phyloP scores from a whole-genome alignment of 1,284 basidiomycete genomes.

The Marasmius tenuissimus region DNA sequence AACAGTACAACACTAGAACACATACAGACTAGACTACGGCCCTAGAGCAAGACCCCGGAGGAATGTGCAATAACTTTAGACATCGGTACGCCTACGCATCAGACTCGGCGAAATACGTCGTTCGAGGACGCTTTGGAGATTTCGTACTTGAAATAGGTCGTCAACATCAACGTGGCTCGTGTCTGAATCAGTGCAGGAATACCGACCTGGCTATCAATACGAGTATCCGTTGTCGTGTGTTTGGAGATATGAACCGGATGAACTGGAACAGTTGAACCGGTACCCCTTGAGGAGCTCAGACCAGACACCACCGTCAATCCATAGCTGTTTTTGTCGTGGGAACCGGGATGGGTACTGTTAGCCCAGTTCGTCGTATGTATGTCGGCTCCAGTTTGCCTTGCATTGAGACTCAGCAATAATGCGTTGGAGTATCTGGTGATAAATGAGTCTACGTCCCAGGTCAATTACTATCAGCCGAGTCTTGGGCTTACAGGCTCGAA shows the following conservation, averaged over 20 bases:
- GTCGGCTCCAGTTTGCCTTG: background rate
- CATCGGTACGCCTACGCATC: background rate
- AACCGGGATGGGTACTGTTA: background rate
- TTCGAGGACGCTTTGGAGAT: background rate
- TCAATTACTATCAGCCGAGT: background rate
- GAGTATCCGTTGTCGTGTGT: background rate
- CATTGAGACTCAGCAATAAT: background rate
- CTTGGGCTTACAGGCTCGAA: background rate
- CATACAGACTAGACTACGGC: background rate
- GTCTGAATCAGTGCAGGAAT: background rate
- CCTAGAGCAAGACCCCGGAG: background rate
- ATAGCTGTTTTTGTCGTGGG: background rate
- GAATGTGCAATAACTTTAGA: background rate
- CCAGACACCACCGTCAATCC: background rate
- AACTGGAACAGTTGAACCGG: background rate
- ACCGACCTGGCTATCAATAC: background rate
- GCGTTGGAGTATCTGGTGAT: background rate
- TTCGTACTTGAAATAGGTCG: background rate
- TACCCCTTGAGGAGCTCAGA: background rate
- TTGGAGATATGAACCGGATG: background rate
- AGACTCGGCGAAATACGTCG: background rate
- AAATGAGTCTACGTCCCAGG: background rate
- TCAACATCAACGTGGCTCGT: background rate
- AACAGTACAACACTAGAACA: background rate
- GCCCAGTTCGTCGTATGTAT: background rate